Conservation (phyloP, 169 alveolate species). For the Plasmodium yoelii region DNA sequence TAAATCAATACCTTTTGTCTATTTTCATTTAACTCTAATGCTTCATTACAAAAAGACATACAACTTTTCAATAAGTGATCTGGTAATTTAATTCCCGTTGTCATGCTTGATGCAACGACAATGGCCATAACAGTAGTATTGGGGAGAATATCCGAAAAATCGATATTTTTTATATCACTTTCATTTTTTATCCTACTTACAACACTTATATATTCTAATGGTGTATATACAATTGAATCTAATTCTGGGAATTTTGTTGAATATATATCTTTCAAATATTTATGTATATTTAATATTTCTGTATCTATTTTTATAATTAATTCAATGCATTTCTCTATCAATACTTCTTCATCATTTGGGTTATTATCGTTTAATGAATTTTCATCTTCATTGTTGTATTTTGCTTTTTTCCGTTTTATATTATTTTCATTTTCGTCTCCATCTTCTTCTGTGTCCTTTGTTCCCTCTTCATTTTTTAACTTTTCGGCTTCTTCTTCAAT, state of each 20-base stretch:
- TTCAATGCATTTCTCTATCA: slow-evolving; percentile 86
- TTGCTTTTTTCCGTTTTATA: slow-evolving; percentile 35
- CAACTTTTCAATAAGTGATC: slow-evolving; percentile 71
- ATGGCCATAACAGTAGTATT: slow-evolving; percentile 92
- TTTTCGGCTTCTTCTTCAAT: slow-evolving; percentile 21
- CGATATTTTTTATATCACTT: slow-evolving; percentile 85
- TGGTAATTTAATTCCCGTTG: slow-evolving; percentile 81
- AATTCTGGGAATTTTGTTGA: slow-evolving; percentile 90
- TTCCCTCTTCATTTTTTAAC: slow-evolving; percentile 1
- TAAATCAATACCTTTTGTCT: slow-evolving; percentile 79
- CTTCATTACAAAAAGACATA: slow-evolving; percentile 80
- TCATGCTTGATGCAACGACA: slow-evolving; percentile 90
- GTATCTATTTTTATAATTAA: slow-evolving; percentile 84
- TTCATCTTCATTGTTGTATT: slow-evolving; percentile 15
- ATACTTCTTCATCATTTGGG: slow-evolving; percentile 76
- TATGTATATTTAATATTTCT: slow-evolving; percentile 87
- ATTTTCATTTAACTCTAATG: slow-evolving; percentile 80
- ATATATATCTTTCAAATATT: slow-evolving; percentile 88
- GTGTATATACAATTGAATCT: slow-evolving; percentile 89
- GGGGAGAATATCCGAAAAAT: slow-evolving; percentile 87
- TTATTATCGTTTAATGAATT: not conserved
- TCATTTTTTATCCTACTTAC: slow-evolving; percentile 89
- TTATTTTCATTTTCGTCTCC: not conserved
- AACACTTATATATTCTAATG: slow-evolving; percentile 90
- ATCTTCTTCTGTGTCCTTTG: too few species aligned